Evolutionary conservation across 139 green algal genomes (phyloP), one percentile per base, ranked within the genome.

Genomic region (Tetraselmis chui): DNA sequence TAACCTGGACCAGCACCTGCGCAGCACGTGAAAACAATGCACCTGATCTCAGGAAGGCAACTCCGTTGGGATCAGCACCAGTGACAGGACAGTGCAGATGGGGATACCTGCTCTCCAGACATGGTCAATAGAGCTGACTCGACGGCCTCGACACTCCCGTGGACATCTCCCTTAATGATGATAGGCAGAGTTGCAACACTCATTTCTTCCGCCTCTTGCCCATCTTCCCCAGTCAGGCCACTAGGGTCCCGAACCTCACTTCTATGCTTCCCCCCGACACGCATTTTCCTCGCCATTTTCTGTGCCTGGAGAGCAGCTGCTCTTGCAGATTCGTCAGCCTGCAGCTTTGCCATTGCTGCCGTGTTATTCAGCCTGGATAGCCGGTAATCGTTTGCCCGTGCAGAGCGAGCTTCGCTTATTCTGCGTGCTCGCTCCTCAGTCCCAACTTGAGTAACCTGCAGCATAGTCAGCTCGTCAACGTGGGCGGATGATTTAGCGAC

Each of bases 161-260:
- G 80, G 29, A 96, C 93, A 78, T 98, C 94, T 1, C 92, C 93
- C 86, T 97, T 97, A 74, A 98, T 82, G 32, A 98, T 77, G 28
- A 97, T 28, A 28, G 79, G 80, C 75, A 92, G 75, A 59, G 83
- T 59, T 31, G 67, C 79, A 59, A 11, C 1, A 30, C 27, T 23
- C 26, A 29, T 30, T 80, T 76, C 76, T 83, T 84, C 31, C 28
- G 25, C 82, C 1, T 79, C 58, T 5, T 59, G 76, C 31, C 81
- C 32, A 26, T 81, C 77, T 76, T 80, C 80, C 76, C 31, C 67
- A 25, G 5, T 24, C 28, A 27, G 30, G 1, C 2, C 29, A 74
- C 1, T 82, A 25, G 25, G 29, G n/a, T 22, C 23, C 74, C 74
- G 23, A 31, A 30, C 28, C 2, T 28, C 2, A 28, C 26, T 22